Percentiles rank a stretch among this genome's conserved stretches.
Conservation (phyloP, 2,329 filamentous ascomycete species). For the Myriosclerotinia scirpicola region DNA sequence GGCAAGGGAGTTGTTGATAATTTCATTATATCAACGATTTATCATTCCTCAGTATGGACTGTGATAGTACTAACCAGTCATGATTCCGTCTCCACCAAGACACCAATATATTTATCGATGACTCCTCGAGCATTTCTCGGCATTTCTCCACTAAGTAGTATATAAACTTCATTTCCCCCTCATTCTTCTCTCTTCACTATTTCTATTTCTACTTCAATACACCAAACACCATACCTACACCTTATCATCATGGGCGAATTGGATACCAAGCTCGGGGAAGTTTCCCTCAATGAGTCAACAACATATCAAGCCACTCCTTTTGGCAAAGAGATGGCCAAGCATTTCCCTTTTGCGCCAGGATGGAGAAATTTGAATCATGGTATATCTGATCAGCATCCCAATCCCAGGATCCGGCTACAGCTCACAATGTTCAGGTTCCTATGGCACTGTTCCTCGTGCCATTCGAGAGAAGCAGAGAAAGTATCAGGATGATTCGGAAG, state of each 20-base stretch:
- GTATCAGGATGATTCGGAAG: slow-evolving; percentile 68
- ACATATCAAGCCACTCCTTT: slow-evolving; percentile 37
- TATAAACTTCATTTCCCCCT: neutral
- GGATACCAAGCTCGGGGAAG: slow-evolving; percentile 28
- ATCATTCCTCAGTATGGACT: neutral
- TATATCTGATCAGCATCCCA: slow-evolving; percentile 25
- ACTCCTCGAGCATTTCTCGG: neutral
- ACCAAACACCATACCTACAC: neutral
- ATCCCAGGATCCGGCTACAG: neutral
- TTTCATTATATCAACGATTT: neutral
- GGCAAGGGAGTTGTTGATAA: neutral
- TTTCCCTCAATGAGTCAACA: slow-evolving; percentile 26
- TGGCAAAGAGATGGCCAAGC: slow-evolving; percentile 41
- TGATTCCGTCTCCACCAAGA: slow-evolving; percentile 3
- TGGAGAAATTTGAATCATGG: slow-evolving; percentile 43
- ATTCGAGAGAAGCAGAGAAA: slow-evolving; percentile 59
- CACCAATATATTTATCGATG: slow-evolving; percentile 1
- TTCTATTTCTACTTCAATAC: neutral
- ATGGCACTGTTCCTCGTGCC: slow-evolving; percentile 68
- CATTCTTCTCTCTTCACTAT: neutral
- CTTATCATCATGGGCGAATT: slow-evolving; percentile 18
- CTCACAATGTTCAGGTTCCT: slow-evolving; percentile 57
- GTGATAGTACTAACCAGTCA: neutral
- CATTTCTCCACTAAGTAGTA: slow-evolving; percentile 4
- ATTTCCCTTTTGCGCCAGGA: slow-evolving; percentile 40